Base-by-base conservation (phyloP, 345 rosid species). In the Erucastrum elatum region DNA sequence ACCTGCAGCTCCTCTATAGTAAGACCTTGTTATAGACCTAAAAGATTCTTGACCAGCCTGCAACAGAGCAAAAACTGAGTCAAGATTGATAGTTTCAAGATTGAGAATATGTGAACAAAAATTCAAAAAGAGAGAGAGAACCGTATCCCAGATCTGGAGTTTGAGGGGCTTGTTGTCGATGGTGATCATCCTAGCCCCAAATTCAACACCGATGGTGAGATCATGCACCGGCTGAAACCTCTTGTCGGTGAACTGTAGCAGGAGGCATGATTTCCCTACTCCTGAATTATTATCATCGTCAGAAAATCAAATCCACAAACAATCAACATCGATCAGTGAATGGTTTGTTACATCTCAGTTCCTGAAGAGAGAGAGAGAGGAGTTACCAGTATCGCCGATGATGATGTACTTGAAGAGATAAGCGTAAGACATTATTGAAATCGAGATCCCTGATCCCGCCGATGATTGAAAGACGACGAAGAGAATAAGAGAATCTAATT, bases 131-230 rank as follows among this genome's bases (percentile, higher is more conserved):
- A 35, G 13, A 46, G 15, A 75, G 80, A 64, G 62, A 0, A 94
- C 98, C 85, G 99, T 95, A 83, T 95, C 97, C 99, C 99, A 95
- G 68, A 95, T 95, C 86, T 94, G 98, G 71, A 94, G 94, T 85
- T 94, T 90, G 76, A 94, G 93, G 21, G 98, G 97, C 72, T 93
- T 92, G 87, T 87, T 90, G 66, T 92, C 96, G 17, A 90, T 91
- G 68, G 93, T 94, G 84, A 94, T 94, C 96, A 93, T 95, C 77
- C 97, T 86, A 66, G 96, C 98, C 70, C 98, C 98, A 44, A 93
- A 95, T 74, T 91, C 99, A 11, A 91, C 97, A 49, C 99, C 98
- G 17, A 95, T 95, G 8, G 99, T 95, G 59, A 94, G 88, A 77
- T 94, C 98, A 80, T 94, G 98, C 66, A 92, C 98, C 0, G 98